phyloP scores from a whole-genome alignment of 345 rosid genomes.

The Dovyalis caffra region DNA sequence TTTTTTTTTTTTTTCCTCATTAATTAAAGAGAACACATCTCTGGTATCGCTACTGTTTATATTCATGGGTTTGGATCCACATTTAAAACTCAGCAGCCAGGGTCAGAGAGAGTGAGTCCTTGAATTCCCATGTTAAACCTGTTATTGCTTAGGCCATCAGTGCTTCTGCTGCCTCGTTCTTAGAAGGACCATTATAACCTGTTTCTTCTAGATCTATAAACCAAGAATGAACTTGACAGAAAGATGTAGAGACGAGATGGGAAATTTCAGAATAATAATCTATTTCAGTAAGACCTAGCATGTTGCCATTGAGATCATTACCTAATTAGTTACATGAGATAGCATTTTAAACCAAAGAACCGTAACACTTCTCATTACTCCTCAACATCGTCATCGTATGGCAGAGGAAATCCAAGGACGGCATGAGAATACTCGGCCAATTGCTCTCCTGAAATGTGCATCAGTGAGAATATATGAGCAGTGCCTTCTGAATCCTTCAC shows the following conservation, averaged over 20 bases:
- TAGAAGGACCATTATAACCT: too few species aligned
- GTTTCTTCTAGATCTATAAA: neutral
- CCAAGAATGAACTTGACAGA: neutral
- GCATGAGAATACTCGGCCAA: slow-evolving; percentile 80
- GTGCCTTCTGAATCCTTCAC: slow-evolving; percentile 74
- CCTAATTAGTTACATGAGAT: too few species aligned
- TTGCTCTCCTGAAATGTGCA: slow-evolving; percentile 95
- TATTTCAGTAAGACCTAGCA: neutral
- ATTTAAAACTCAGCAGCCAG: too few species aligned
- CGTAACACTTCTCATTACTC: slow-evolving; percentile 39
- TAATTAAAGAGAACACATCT: neutral
- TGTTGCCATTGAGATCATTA: neutral
- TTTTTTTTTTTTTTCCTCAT: neutral
- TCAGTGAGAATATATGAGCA: slow-evolving; percentile 72
- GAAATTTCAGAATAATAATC: too few species aligned
- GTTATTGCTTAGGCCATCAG: neutral
- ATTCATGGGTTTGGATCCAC: neutral
- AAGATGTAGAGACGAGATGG: neutral
- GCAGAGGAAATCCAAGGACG: slow-evolving; percentile 85
- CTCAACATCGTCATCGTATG: slow-evolving; percentile 92
- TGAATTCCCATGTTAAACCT: neutral
- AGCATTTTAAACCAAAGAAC: too few species aligned
- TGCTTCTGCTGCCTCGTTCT: too few species aligned
- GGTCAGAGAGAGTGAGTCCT: too few species aligned
- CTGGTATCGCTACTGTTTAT: neutral